A percentile compares a stretch with the other conserved stretches of the same genome.
Conservation (phyloP, 2,329 filamentous ascomycete genomes). For the Aureobasidium lini region DNA sequence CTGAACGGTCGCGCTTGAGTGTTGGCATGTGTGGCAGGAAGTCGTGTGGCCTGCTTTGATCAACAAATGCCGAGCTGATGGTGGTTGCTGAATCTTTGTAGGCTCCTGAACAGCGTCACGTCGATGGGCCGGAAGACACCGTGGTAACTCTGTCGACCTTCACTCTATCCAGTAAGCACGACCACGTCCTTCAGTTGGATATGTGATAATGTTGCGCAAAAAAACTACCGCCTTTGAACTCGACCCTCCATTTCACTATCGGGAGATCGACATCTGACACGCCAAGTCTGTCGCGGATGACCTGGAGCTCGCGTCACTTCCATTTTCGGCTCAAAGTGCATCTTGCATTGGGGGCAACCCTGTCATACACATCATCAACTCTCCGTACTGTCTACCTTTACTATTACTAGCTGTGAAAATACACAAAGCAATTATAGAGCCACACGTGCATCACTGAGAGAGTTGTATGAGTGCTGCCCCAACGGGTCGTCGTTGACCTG, state of each 20-base stretch:
- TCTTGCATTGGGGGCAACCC: not conserved
- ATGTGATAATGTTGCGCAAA: not conserved
- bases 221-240: not conserved
- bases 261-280: conserved; percentile 2
- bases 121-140: not conserved
- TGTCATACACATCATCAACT: too few relatives aligned
- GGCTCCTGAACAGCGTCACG: not conserved
- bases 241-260: not conserved
- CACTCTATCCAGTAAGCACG: not conserved
- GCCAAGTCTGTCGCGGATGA: not conserved
- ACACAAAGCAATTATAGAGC: too few relatives aligned
- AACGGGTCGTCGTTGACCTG: too few relatives aligned
- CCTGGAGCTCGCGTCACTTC: not conserved
- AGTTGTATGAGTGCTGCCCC: too few relatives aligned
- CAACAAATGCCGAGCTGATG: not conserved
- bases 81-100: not conserved
- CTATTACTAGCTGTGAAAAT: too few relatives aligned
- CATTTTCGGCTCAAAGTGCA: not conserved
- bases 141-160: not conserved
- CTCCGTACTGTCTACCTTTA: too few relatives aligned
- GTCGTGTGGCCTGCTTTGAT: not conserved
- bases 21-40: conserved; percentile 14
- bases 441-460: too few relatives aligned
- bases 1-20: conserved; percentile 6
- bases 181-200: not conserved